A percentile compares a stretch with the other conserved stretches of the same genome.
Conservation (phyloP, 2,329 filamentous ascomycete genomes). For the Ceratocystis eucalypticola region DNA sequence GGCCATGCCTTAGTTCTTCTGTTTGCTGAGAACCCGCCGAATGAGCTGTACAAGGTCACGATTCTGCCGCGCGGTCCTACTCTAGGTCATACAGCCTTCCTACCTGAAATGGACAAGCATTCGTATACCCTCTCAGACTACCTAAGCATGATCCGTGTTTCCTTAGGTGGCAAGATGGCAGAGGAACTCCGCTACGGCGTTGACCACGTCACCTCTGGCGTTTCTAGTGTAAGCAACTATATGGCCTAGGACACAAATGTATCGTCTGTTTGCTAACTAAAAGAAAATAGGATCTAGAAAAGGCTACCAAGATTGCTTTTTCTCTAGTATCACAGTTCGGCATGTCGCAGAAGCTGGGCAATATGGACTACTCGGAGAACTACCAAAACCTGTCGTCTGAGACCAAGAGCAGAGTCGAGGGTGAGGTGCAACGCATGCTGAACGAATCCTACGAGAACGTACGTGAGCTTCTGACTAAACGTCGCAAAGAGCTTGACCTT, state of each 20-base stretch:
- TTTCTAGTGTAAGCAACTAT: constrained; percentile 49
- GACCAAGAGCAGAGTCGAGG: constrained; percentile 76
- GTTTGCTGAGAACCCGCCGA: constrained; percentile 58
- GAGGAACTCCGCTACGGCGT: constrained; percentile 84
- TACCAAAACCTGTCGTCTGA: constrained; percentile 72
- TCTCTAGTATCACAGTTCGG: constrained; percentile 78
- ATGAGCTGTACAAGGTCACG: constrained; percentile 88
- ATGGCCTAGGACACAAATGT: neutral
- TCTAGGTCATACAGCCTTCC: constrained; percentile 72
- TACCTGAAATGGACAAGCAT: constrained; percentile 88
- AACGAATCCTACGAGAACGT: constrained; percentile 71
- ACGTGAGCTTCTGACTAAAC: constrained; percentile 53
- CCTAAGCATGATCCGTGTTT: constrained; percentile 63
- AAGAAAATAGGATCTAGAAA: constrained; percentile 57
- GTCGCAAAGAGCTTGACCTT: constrained; percentile 72
- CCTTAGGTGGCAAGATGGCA: constrained; percentile 74
- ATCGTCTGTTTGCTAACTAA: constrained; percentile 23
- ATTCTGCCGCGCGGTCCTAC: constrained; percentile 82
- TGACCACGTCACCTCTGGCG: constrained; percentile 85
- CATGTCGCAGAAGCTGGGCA: constrained; percentile 78
- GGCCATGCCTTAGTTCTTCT: constrained; percentile 86
- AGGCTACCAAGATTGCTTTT: constrained; percentile 71
- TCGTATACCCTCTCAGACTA: constrained; percentile 77
- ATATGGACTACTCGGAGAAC: constrained; percentile 72
- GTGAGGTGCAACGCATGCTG: constrained; percentile 72